Conservation (phyloP, 2,329 filamentous ascomycete genomes). For the Fusarium siculi region DNA sequence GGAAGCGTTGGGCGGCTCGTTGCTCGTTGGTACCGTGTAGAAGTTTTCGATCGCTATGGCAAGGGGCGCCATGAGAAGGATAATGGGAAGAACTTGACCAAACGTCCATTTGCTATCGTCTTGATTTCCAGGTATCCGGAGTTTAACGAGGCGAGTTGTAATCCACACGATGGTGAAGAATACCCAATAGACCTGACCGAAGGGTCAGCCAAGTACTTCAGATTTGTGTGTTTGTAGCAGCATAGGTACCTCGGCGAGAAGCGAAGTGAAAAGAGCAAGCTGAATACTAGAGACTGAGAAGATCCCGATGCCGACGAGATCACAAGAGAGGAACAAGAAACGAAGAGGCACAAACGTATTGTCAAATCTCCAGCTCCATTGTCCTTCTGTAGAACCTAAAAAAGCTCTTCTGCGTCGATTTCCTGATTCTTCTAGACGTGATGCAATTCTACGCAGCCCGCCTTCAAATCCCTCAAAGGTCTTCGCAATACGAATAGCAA, state of each 20-base stretch:
- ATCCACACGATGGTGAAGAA: background rate
- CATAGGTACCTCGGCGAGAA: background rate
- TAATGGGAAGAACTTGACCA: background rate
- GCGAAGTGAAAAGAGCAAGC: background rate
- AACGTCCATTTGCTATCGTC: slow-evolving; percentile 8
- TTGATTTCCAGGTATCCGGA: fast-evolving
- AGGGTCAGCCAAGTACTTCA: background rate
- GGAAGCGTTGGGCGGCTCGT: too few relatives aligned
- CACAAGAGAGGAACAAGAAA: too few relatives aligned
- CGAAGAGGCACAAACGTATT: too few relatives aligned
- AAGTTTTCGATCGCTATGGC: background rate
- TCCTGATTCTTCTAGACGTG: fast-evolving
- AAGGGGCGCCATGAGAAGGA: background rate
- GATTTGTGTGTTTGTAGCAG: too few relatives aligned
- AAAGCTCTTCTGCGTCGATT: fast-evolving
- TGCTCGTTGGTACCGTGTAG: background rate
- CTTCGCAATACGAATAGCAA: background rate
- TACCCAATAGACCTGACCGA: background rate
- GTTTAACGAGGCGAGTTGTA: background rate
- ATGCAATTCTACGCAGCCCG: background rate
- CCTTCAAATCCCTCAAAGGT: background rate
- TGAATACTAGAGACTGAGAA: background rate
- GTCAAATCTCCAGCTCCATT: too few relatives aligned
- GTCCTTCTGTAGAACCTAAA: background rate
- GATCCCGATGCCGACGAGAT: too few relatives aligned